Evolutionary conservation across 768 basidiomycete genomes (phyloP), one percentile per base, ranked within the genome.

Genomic region (Fomitopsis serialis): DNA sequence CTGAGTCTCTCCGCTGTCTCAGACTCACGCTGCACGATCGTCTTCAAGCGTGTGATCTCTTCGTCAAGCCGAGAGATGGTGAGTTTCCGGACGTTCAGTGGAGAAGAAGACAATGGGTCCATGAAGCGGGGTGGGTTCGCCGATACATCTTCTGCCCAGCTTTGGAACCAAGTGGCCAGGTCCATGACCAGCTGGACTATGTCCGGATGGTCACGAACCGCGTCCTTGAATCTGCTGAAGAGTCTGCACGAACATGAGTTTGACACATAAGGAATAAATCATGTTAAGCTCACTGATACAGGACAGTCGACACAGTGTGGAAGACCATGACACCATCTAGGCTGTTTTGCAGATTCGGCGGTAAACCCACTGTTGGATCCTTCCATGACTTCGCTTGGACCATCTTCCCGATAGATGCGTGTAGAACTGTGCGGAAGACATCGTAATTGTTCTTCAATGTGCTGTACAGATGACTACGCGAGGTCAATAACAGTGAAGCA

Each of bases 251-350:
- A 36, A 24, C 32, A 12, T 17, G 23, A 36, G 35, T 19, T 9
- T 7, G 4, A 29, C 10, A 23, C 9, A 25, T 21, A 23, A 32
- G 11, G 29, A 32, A 32, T 32, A 5, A 32, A 32, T 5, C 6
- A 6, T 32, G 5, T 6, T 11, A 32, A 6, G 29, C 77, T 36
- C 22, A 85, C 84, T 84, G 79, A 36, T 75, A 72, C 45, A 84
- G 66, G 11, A 82, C 66, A 2, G 67, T 73, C 2, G 73, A 63
- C 2, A 85, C 67, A 0, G 78, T 72, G 7, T 68, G 69, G 17
- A 85, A 70, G 0, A 82, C 62, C 47, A 76, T 72, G 7, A 62
- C 59, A 2, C 77, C 79, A 12, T 70, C 58, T 5, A 70, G 64
- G 22, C 60, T 54, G 5, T 57, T 60, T 3, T 48, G 48, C 11